Percentiles rank a stretch among this genome's conserved stretches.
phyloP scores from a whole-genome alignment of 345 rosid genomes.

The Melastoma malabathricum region DNA sequence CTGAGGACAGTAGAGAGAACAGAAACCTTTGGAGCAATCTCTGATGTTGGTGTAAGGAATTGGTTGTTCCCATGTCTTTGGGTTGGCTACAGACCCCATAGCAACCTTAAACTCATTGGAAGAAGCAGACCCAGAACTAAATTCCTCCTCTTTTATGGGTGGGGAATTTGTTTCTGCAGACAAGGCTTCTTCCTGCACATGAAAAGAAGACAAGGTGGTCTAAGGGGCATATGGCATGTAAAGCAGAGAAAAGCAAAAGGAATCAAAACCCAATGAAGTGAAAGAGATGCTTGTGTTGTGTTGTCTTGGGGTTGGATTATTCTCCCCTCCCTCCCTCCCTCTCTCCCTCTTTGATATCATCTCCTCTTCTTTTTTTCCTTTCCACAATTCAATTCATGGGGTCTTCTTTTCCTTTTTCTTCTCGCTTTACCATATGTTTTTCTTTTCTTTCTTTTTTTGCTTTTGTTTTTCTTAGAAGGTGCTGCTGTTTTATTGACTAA shows the following conservation, averaged over 20 bases:
- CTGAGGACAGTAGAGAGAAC: constrained; percentile 68
- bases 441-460: constrained; percentile 2
- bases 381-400: not conserved
- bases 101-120: not conserved
- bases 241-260: not conserved
- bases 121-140: not conserved
- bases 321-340: not conserved
- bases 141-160: constrained; percentile 1
- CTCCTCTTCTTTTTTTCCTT: constrained; percentile 2
- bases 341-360: not conserved
- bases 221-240: too few species aligned
- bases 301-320: constrained; percentile 1
- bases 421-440: constrained; percentile 2
- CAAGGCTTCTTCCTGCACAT: too few species aligned
- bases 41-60: constrained; percentile 25
- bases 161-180: not conserved
- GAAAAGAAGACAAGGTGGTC: too few species aligned
- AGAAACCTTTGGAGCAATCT: constrained; percentile 69
- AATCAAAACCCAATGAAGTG: too few species aligned
- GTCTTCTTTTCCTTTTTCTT: constrained; percentile 7
- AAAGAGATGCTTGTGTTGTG: not conserved
- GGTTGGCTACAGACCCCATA: constrained; percentile 26
- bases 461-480: constrained; percentile 2
- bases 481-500: constrained; percentile 34
- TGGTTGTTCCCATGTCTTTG: constrained; percentile 40